Evolutionary conservation across 2,329 filamentous ascomycete genomes (phyloP).

Genomic region (Trichoderma gracile): DNA sequence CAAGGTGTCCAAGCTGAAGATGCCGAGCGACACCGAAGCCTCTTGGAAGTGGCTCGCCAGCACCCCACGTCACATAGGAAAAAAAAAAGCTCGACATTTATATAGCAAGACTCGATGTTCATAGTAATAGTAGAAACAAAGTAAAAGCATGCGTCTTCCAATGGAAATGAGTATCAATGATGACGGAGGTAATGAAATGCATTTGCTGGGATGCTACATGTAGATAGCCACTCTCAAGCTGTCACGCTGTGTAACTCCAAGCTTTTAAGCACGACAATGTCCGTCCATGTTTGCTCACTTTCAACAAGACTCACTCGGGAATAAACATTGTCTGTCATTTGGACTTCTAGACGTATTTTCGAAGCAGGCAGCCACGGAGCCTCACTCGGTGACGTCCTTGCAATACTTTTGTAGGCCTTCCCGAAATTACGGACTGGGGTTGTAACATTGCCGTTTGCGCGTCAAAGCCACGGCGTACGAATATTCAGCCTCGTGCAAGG

Average conservation of each 20-base stretch:
- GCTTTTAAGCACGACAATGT: too few relatives aligned
- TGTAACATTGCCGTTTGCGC: neutral
- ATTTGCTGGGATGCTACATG: too few relatives aligned
- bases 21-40: conserved; percentile 10
- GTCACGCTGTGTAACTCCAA: too few relatives aligned
- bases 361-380: neutral
- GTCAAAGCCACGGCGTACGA: neutral
- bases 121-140: neutral
- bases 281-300: too few relatives aligned
- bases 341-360: neutral
- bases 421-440: conserved; percentile 11
- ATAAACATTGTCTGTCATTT: neutral
- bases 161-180: too few relatives aligned
- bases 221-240: too few relatives aligned
- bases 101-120: neutral
- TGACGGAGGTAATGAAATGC: too few relatives aligned
- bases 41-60: too few relatives aligned
- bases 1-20: neutral
- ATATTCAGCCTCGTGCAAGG: neutral
- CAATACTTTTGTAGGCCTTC: neutral
- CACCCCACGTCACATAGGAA: too few relatives aligned
- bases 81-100: too few relatives aligned
- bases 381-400: conserved; percentile 2
- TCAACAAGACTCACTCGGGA: too few relatives aligned
- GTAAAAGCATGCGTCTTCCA: too few relatives aligned